These are phyloP conservation scores for Pichia occidentalis DNA, from an alignment of 805 yeast species.

Conservation along the genomic window DNA sequence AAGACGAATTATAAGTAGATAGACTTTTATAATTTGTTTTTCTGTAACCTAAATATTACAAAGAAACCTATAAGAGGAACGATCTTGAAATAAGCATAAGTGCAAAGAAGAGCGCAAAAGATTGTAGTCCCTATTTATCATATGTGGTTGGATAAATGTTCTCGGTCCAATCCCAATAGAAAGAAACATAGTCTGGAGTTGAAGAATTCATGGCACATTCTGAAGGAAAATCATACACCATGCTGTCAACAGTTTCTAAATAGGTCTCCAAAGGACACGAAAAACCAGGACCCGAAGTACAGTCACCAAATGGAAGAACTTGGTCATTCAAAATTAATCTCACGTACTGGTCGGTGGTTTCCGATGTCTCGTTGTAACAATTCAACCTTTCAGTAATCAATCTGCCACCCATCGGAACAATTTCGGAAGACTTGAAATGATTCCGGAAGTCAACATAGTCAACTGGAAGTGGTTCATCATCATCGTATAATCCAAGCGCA, in stretches of 20 bases:
- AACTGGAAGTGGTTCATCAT: constrained; percentile 35
- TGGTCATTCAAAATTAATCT: constrained; percentile 47
- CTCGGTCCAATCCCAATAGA: constrained; percentile 10
- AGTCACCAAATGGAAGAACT: constrained; percentile 41
- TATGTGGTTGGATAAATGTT: no score
- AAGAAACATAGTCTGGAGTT: constrained; percentile 4
- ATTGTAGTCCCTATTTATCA: no score
- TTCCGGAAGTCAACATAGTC: constrained; percentile 36
- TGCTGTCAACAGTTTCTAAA: neutral
- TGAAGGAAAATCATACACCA: neutral
- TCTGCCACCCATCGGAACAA: constrained; percentile 48
- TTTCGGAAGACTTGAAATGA: constrained; percentile 31
- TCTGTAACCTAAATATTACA: no score
- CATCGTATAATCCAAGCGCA: constrained; percentile 51
- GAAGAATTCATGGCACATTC: constrained; percentile 1
- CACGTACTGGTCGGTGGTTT: constrained; percentile 29
- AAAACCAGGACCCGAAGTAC: constrained; percentile 49
- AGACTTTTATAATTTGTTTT: no score
- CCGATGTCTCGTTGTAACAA: constrained; percentile 24
- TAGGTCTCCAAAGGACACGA: constrained; percentile 35
- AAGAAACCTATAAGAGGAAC: no score
- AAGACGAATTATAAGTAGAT: constrained; percentile 31
- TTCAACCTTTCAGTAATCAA: constrained; percentile 38
- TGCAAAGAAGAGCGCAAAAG: no score
- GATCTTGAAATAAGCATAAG: no score